Base-by-base conservation (phyloP, 441 rosid species). In the Erysimum cheiri region DNA sequence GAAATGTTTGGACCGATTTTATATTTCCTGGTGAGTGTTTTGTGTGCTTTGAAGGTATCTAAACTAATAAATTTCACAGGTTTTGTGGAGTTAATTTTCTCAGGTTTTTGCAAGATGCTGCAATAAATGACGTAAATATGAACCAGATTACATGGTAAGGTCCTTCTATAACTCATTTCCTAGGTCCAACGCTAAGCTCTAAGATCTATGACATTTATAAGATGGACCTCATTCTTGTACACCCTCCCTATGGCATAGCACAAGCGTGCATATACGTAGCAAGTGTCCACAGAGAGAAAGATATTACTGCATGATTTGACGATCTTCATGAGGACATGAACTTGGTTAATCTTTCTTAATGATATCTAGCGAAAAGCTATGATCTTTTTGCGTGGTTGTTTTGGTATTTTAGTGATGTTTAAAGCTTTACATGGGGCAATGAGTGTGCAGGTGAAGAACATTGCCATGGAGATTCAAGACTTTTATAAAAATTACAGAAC, bases 241-340 rank as follows among this genome's bases (percentile, higher is more conserved):
- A 93, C 62, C 92, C 97, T n/a, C 97, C 98, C 0, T 91, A 91
- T 74, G 78, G 91, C 71, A 88, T 91, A 69, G 97, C 96, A 4
- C 65, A 89, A 56, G 97, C 97, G 64, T 89, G 92, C 88, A 85
- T 93, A 63, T 93, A 84, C 70, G 88, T 91, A 55, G 93, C 93
- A 50, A 87, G 93, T 26, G 91, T 87, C 55, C 61, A 75, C 71
- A 85, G 80, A 70, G 97, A 91, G 24, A 88, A 80, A 83, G 98
- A 91, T 68, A 83, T 72, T 66, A 91, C 96, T 8, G 81, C 96
- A 28, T 93, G 98, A 97, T 91, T 91, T 55, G 96, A 93, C 78
- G 96, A 91, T 82, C 96, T 93, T 59, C 88, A 83, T 0, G 93
- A 88, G 55, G 97, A 91, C 74, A 89, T 93, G 91, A 93, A 89